Conservation (phyloP, 805 yeast species). For the Candida coleopterorum region DNA sequence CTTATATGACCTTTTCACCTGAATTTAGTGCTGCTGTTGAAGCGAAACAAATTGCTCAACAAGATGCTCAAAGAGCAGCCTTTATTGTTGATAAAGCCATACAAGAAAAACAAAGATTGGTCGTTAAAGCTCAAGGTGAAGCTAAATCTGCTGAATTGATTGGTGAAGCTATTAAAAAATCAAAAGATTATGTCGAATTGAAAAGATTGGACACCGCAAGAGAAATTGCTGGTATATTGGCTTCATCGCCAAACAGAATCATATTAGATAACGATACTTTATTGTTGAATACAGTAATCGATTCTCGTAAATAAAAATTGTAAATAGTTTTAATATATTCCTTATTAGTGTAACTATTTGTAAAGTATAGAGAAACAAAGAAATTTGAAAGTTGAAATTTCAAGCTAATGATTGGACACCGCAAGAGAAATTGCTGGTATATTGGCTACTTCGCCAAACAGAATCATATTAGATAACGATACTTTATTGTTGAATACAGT, state of each 20-base stretch:
- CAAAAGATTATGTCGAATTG: slow-evolving; percentile 92
- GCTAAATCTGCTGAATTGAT: slow-evolving; percentile 96
- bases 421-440: slow-evolving; percentile 93
- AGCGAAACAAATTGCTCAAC: slow-evolving; percentile 98
- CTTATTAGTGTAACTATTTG: no score
- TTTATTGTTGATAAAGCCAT: slow-evolving; percentile 94
- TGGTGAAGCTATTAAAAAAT: slow-evolving; percentile 98
- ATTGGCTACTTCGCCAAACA: slow-evolving; percentile 83
- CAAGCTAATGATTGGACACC: slow-evolving; percentile 93
- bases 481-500: slow-evolving; percentile 87
- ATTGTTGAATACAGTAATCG: slow-evolving; percentile 82
- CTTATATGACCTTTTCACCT: slow-evolving; percentile 95
- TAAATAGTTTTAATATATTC: no score
- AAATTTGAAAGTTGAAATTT: no score
- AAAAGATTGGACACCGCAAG: slow-evolving; percentile 96
- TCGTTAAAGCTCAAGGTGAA: slow-evolving; percentile 97
- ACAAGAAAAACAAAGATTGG: slow-evolving; percentile 96
- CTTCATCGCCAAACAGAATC: slow-evolving; percentile 87
- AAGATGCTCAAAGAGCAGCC: slow-evolving; percentile 98
- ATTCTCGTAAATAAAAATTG: slow-evolving; percentile 48
- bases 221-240: slow-evolving; percentile 84
- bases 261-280: slow-evolving; percentile 89
- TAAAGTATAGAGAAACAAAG: no score
- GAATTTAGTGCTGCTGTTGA: slow-evolving; percentile 97
- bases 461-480: slow-evolving; percentile 85